Evolutionary conservation across 768 basidiomycete genomes (phyloP).

Genomic region (Peribolospora kevripleyi): DNA sequence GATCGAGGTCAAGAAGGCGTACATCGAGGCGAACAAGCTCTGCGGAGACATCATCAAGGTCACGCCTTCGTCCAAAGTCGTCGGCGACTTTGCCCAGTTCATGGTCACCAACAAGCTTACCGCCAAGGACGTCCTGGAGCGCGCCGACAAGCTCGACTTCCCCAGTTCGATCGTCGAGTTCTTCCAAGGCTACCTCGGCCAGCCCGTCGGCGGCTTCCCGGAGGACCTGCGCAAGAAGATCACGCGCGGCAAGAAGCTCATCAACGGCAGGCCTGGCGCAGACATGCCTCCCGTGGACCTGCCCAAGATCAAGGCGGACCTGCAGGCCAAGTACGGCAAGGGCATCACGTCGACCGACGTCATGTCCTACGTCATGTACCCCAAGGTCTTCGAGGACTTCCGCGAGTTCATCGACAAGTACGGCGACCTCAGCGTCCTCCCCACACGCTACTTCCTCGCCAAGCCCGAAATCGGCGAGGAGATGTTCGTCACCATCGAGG

Average conservation of each 20-base stretch:
- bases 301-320: constrained; percentile 71
- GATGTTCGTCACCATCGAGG: constrained; percentile 34
- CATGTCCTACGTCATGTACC: constrained; percentile 91
- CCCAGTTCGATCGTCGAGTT: constrained; percentile 59
- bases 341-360: constrained; percentile 86
- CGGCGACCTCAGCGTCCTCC: constrained; percentile 38
- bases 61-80: constrained; percentile 95
- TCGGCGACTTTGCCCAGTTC: constrained; percentile 87
- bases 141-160: constrained; percentile 83
- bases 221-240: constrained; percentile 76
- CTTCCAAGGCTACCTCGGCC: constrained; percentile 97
- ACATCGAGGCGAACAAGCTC: constrained; percentile 92
- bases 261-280: constrained; percentile 77
- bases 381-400: constrained; percentile 71
- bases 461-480: constrained; percentile 82
- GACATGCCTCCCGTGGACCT: constrained; percentile 74
- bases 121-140: constrained; percentile 60
- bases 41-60: constrained; percentile 98
- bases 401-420: constrained; percentile 85
- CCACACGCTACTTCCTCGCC: constrained; percentile 89
- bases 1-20: constrained; percentile 84
- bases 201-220: constrained; percentile 95
- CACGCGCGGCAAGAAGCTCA: constrained; percentile 79
- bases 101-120: constrained; percentile 63
- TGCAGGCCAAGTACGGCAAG: constrained; percentile 82